Conservation (phyloP, 1,139 yeast genomes). For the Suhomyces bolitotheri region DNA sequence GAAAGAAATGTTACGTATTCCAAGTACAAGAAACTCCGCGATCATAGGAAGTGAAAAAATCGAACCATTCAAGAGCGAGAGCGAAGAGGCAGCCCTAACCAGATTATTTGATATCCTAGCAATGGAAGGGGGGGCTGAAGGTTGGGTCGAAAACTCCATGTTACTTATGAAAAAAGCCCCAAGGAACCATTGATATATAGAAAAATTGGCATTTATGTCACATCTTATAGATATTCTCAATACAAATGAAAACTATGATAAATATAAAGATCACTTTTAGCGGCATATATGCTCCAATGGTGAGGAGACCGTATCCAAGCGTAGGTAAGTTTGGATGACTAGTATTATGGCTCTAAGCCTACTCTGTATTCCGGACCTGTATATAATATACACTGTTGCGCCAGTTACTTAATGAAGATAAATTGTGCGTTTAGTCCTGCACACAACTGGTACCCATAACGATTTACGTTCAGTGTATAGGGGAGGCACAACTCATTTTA, state of each 20-base stretch:
- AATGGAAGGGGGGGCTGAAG: slow-evolving; percentile 84
- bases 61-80: slow-evolving; percentile 26
- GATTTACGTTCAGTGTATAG: neutral
- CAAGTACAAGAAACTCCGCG: slow-evolving; percentile 93
- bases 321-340: no score
- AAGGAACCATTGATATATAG: slow-evolving; percentile 28
- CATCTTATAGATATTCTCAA: no score
- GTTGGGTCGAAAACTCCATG: slow-evolving; percentile 83
- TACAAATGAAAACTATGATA: no score
- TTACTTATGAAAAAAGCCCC: slow-evolving; percentile 55
- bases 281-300: no score
- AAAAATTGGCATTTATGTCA: no score
- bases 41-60: slow-evolving; percentile 60
- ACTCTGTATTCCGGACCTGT: no score
- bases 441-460: neutral
- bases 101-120: slow-evolving; percentile 60
- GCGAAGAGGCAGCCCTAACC: slow-evolving; percentile 25
- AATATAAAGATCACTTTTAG: no score
- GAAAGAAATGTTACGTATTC: slow-evolving; percentile 86
- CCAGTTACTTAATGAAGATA: neutral
- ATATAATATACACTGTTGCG: neutral
- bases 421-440: neutral
- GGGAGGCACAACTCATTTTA: neutral
- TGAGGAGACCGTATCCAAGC: no score
- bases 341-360: no score